Base-by-base conservation (phyloP, 2,329 filamentous ascomycete species). In the Hawksworthiomyces lignivorus region DNA sequence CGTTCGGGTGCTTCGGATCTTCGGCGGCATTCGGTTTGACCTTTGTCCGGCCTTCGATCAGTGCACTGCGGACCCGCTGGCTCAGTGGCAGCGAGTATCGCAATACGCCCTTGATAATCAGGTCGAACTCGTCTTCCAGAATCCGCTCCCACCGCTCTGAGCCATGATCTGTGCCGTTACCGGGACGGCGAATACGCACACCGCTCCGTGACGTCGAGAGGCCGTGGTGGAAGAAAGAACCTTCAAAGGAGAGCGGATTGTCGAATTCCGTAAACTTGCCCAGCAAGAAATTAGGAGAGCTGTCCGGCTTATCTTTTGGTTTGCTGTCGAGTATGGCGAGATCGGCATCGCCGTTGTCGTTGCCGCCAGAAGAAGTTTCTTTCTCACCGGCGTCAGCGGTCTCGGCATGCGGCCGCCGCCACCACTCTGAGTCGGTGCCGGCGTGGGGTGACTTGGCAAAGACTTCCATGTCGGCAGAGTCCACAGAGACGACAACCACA, bases 371-470 rank as follows among this genome's bases (percentile, higher is more conserved):
- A 7, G 26, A 18, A 4, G 10, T 15, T 10, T n/a, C 29, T 11
- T 21, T 12, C 4, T 42, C 49, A n/a, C 42, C 42, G 15, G 45
- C 45, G 3, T 31, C 29, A 11, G 17, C 17, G 18, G 22, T 6
- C 35, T 15, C 27, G 8, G 34, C 22, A 20, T 41, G 31, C 22
- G 68, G 68, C 48, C 61, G 59, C 17, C 68, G 66, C 71, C 74
- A 73, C 75, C 77, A 79, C 54, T 77, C 71, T 20, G 69, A 73
- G 52, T 80, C 76, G 7, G 71, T 73, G n/a, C 86, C 85, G 11
- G 90, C 84, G 57, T 90, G 85, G 46, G 85, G 87, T 46, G 88
- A 96, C 62, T 94, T 95, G 22, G 92, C 92, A 62, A 97, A 97
- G 24, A 98, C 76, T 55, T 94, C 88, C 44, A 97, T 72, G 58